Conservation (phyloP, 1,284 basidiomycete genomes). For the Ganoderma sp. region DNA sequence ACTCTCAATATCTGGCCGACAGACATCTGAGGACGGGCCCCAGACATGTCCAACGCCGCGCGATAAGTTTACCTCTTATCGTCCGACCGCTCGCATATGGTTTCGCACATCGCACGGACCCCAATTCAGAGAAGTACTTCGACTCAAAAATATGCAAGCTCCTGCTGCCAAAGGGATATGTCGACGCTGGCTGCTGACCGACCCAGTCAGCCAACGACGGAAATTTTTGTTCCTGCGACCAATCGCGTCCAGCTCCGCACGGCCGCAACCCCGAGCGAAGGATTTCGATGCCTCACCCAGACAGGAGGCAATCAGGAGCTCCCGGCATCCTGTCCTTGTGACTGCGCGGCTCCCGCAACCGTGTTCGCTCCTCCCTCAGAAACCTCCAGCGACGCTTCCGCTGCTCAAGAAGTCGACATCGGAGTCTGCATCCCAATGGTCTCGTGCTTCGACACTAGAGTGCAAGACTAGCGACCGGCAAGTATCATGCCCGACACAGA, state of each 20-base stretch:
- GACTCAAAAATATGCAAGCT: conserved; percentile 5
- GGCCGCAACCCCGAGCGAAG: neutral
- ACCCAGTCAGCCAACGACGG: neutral
- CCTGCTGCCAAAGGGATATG: neutral
- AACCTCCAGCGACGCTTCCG: neutral
- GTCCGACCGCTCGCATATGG: neutral
- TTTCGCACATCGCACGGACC: conserved; percentile 5
- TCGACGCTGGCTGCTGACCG: neutral
- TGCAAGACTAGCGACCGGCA: neutral
- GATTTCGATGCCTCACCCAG: neutral
- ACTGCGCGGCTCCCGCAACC: neutral
- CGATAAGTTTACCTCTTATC: conserved; percentile 1
- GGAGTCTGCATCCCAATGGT: neutral
- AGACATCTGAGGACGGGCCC: neutral
- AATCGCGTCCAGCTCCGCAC: neutral
- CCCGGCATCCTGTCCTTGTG: conserved; percentile 5
- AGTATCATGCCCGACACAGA: neutral
- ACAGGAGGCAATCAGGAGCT: conserved; percentile 6
- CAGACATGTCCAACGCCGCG: neutral
- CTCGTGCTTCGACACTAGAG: neutral
- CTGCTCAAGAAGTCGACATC: neutral
- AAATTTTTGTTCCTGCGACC: neutral
- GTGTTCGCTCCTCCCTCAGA: neutral
- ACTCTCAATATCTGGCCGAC: neutral
- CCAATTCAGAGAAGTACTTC: conserved; percentile 12